A percentile compares a stretch with the other conserved stretches of the same genome.
phyloP scores from a whole-genome alignment of 441 rosid species.

The Pelargonium australe region DNA sequence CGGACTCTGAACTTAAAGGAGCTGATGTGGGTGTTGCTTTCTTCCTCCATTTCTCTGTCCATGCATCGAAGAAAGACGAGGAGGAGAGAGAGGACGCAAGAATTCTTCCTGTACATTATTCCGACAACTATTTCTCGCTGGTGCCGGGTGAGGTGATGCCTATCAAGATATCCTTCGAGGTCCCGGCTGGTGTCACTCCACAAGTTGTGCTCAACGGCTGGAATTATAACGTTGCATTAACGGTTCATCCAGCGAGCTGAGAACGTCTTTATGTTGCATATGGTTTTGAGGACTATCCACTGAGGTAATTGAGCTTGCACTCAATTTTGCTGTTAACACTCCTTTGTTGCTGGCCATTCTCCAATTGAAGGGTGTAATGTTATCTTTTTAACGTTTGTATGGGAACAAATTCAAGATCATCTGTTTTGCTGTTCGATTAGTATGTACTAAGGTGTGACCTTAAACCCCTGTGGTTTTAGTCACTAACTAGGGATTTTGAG shows the following conservation, averaged over 20 bases:
- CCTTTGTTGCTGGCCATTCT: too few relatives aligned
- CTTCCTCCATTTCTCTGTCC: slow-evolving; percentile 81
- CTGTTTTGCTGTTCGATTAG: too few relatives aligned
- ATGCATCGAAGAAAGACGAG: slow-evolving; percentile 34
- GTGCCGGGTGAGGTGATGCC: slow-evolving; percentile 74
- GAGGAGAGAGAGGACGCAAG: slow-evolving; percentile 74
- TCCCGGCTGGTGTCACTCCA: slow-evolving; percentile 59
- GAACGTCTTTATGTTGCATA: too few relatives aligned
- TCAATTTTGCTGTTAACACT: too few relatives aligned
- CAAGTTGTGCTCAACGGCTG: slow-evolving; percentile 64
- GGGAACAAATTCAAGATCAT: too few relatives aligned
- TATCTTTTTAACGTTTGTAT: too few relatives aligned
- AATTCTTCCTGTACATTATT: slow-evolving; percentile 88
- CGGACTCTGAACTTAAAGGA: slow-evolving; percentile 46
- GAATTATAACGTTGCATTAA: slow-evolving; percentile 53
- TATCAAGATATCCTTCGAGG: slow-evolving; percentile 57
- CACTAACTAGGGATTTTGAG: too few relatives aligned
- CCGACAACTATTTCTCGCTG: slow-evolving; percentile 82
- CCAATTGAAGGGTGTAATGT: too few relatives aligned
- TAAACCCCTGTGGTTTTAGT: too few relatives aligned
- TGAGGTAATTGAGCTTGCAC: too few relatives aligned
- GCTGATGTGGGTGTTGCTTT: slow-evolving; percentile 64
- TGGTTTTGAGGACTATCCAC: too few relatives aligned
- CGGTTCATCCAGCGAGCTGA: slow-evolving; percentile 25
- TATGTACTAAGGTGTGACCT: too few relatives aligned